Percentiles rank a stretch among this genome's conserved stretches.
Evolutionary conservation across 2,329 filamentous ascomycete genomes (phyloP).

Genomic region (Magnaporthales sp.): DNA sequence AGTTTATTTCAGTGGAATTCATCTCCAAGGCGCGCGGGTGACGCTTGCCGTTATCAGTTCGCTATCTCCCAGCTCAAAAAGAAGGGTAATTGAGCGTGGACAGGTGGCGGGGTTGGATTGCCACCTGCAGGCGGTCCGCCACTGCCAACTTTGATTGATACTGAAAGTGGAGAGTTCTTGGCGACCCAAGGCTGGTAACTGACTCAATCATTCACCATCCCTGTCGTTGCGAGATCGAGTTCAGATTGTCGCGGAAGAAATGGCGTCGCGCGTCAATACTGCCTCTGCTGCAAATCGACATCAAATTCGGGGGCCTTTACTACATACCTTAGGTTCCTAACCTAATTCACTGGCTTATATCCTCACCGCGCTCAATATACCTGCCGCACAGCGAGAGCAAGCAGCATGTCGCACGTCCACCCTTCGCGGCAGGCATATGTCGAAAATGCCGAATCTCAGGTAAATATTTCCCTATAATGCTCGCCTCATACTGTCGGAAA

Average conservation of each 20-base stretch:
- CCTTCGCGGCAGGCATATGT: slow-evolving; percentile 89
- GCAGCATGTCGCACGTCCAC: slow-evolving; percentile 52
- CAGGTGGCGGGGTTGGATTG: not conserved
- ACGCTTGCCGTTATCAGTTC: not conserved
- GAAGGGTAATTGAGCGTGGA: not conserved
- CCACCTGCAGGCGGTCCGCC: not conserved
- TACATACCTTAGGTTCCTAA: too few species aligned
- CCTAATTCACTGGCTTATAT: not conserved
- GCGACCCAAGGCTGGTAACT: not conserved
- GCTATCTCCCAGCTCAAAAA: not conserved
- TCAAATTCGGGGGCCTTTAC: not conserved
- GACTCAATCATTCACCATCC: not conserved
- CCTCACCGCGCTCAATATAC: not conserved
- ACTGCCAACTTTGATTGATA: not conserved
- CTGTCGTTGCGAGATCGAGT: too few species aligned
- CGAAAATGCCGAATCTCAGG: slow-evolving; percentile 67
- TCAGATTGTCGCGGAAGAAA: not conserved
- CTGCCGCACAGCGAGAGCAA: not conserved
- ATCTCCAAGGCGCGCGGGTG: not conserved
- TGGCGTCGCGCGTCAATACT: not conserved
- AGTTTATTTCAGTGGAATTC: not conserved
- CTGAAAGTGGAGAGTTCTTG: not conserved
- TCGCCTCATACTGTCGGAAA: slow-evolving; percentile 8
- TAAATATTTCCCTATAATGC: slow-evolving; percentile 30
- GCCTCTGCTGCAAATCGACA: not conserved